Percentiles rank a stretch among this genome's conserved stretches.
Evolutionary conservation across 495 filamentous ascomycete species (phyloP).

Genomic region (Neurospora tetraspora): DNA sequence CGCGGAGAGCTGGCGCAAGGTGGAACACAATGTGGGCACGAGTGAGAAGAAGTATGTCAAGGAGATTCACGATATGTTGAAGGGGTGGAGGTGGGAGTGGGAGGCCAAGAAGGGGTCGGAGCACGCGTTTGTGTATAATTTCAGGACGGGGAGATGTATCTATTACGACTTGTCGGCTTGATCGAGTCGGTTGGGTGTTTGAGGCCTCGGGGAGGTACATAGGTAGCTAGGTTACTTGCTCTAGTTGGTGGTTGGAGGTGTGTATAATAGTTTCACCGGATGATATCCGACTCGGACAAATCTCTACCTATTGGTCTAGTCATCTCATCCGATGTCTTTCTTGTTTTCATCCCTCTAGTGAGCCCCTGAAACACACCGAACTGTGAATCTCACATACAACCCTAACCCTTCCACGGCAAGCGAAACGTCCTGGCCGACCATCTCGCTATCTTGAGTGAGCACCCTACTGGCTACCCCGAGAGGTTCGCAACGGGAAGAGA

Average conservation of each 20-base stretch:
- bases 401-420: not conserved
- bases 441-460: not conserved
- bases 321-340: not conserved
- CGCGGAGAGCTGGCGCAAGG: constrained; percentile 73
- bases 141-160: constrained; percentile 62
- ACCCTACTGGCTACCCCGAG: not conserved
- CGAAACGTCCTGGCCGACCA: not conserved
- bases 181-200: not conserved
- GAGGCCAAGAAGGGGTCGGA: constrained; percentile 42
- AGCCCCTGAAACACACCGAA: not conserved
- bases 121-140: constrained; percentile 74
- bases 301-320: not conserved
- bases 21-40: constrained; percentile 67
- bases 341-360: not conserved
- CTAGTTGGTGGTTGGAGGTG: not conserved
- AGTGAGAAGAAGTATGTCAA: constrained; percentile 78
- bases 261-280: not conserved
- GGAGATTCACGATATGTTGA: constrained; percentile 73
- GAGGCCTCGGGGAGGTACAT: not conserved
- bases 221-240: not conserved
- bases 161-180: constrained; percentile 60
- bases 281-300: not conserved
- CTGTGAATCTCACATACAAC: not conserved
- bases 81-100: constrained; percentile 45
- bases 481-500: not conserved